Evolutionary conservation across 2,329 filamentous ascomycete species (phyloP).

Genomic region (Colletotrichum sp.): DNA sequence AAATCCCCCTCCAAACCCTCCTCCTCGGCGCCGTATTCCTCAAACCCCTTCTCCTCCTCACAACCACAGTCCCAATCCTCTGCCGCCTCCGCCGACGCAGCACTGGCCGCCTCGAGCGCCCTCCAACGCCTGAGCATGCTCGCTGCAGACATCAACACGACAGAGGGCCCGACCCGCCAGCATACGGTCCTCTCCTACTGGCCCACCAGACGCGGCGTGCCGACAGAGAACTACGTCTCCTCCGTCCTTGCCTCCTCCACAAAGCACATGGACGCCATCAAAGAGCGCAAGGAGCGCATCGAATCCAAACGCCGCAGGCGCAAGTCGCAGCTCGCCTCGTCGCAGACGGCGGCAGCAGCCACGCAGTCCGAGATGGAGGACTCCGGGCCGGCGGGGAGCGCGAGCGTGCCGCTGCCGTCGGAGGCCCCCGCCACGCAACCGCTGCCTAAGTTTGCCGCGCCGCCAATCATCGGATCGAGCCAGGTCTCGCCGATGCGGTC

Average conservation of each 20-base stretch:
- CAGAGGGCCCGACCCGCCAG: not conserved
- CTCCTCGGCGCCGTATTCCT: not conserved
- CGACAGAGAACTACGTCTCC: conserved; percentile 41
- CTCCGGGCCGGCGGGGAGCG: not conserved
- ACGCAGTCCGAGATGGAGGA: conserved; percentile 15
- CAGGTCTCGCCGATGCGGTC: conserved; percentile 8
- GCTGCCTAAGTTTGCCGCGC: not conserved
- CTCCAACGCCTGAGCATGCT: conserved; percentile 24
- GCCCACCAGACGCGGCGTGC: conserved; percentile 41
- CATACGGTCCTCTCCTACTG: conserved; percentile 40
- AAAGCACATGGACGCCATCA: conserved; percentile 37
- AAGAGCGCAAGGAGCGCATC: conserved; percentile 35
- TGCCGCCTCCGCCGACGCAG: not conserved
- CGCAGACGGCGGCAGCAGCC: not conserved
- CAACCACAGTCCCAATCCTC: not conserved
- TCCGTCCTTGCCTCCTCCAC: conserved; percentile 40
- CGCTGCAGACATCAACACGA: not conserved
- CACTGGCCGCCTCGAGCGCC: not conserved
- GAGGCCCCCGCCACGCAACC: conserved; percentile 3
- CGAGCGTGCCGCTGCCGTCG: not conserved
- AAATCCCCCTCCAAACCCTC: not conserved
- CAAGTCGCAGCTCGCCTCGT: conserved; percentile 11
- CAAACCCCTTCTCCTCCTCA: not conserved
- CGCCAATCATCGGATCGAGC: conserved; percentile 7
- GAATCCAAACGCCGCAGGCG: conserved; percentile 26